Conservation (phyloP, 768 basidiomycete species). For the Postia placenta region DNA sequence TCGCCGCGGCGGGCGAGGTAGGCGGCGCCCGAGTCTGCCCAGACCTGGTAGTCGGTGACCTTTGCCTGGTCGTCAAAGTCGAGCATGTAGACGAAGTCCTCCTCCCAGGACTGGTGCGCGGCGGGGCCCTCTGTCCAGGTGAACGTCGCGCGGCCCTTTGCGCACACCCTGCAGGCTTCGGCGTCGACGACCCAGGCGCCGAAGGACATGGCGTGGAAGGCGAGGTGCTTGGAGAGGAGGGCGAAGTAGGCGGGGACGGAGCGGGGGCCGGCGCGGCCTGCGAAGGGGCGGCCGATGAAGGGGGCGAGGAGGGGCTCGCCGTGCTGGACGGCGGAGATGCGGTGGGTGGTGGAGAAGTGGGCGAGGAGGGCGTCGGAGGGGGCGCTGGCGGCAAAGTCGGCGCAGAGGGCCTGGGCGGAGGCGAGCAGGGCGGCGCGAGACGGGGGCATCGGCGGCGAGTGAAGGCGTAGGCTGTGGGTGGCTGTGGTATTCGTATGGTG, state of each 20-base stretch:
- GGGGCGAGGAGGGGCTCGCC: constrained; percentile 49
- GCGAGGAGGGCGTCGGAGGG: constrained; percentile 37
- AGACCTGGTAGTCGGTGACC: constrained; percentile 56
- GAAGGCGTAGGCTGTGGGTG: neutral
- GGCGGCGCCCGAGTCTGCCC: constrained; percentile 63
- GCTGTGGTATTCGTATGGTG: neutral
- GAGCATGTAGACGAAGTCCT: constrained; percentile 53
- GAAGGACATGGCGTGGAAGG: constrained; percentile 48
- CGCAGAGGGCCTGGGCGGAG: constrained; percentile 44
- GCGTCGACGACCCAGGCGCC: constrained; percentile 49
- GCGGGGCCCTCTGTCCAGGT: constrained; percentile 39
- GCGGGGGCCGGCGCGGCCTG: constrained; percentile 30
- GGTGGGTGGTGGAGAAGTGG: constrained; percentile 42
- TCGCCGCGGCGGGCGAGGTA: constrained; percentile 53
- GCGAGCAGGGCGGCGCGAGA: constrained; percentile 31
- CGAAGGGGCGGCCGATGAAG: constrained; percentile 51
- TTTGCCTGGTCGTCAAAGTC: constrained; percentile 54
- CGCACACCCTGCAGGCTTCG: constrained; percentile 43
- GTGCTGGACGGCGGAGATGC: constrained; percentile 45
- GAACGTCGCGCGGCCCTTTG: constrained; percentile 49
- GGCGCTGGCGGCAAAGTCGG: constrained; percentile 42
- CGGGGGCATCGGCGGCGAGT: neutral
- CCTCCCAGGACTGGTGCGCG: constrained; percentile 52
- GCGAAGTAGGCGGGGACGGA: constrained; percentile 43
- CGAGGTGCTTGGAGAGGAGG: constrained; percentile 37